Percentiles rank a stretch among this genome's conserved stretches.
Evolutionary conservation across 345 rosid genomes (phyloP).

Genomic region (Laguncularia racemosa): DNA sequence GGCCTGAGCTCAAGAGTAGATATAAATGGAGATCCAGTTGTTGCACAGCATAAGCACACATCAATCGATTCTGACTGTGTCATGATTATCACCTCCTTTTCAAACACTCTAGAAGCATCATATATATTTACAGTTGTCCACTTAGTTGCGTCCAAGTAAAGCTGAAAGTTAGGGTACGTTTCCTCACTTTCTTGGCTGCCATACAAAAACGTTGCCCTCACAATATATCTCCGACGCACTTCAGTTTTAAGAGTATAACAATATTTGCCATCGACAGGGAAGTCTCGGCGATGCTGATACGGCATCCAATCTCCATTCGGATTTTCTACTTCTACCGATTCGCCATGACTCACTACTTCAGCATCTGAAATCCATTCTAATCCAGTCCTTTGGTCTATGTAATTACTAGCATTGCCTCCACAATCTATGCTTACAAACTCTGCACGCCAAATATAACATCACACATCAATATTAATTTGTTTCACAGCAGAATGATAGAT

Average conservation of each 20-base stretch:
- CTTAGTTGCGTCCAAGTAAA: constrained; percentile 78
- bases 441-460: constrained; percentile 20
- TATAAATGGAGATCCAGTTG: constrained; percentile 84
- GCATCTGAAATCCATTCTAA: constrained; percentile 80
- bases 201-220: constrained; percentile 84
- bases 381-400: constrained; percentile 67
- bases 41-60: constrained; percentile 86
- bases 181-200: constrained; percentile 50
- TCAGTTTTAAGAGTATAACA: constrained; percentile 62
- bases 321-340: constrained; percentile 28
- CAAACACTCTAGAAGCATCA: constrained; percentile 65
- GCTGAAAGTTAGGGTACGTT: constrained; percentile 73
- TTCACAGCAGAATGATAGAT: no score
- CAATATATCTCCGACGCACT: constrained; percentile 78
- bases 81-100: constrained; percentile 73
- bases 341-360: constrained; percentile 47
- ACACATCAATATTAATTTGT: background rate
- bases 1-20: constrained; percentile 91
- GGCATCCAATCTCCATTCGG: constrained; percentile 37
- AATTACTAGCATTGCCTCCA: constrained; percentile 51
- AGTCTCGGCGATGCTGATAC: constrained; percentile 58
- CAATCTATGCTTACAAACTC: constrained; percentile 93
- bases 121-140: constrained; percentile 80
- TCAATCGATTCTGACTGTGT: constrained; percentile 69
- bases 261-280: constrained; percentile 74